phyloP scores from a whole-genome alignment of 768 basidiomycete species.

The Hygrocybe coccinea region DNA sequence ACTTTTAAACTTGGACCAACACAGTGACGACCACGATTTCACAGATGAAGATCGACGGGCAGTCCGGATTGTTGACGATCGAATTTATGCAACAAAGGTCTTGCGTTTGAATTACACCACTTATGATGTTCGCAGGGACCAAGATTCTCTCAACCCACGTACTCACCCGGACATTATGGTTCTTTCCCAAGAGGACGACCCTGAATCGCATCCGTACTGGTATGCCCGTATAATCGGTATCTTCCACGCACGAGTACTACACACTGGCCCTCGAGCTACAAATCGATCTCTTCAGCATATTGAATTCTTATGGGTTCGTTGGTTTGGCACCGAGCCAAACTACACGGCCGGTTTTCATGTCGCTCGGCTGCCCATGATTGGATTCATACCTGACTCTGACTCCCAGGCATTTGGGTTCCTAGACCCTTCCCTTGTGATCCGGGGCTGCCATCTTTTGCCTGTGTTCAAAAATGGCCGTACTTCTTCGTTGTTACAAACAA shows the following conservation, averaged over 20 bases:
- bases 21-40: conserved; percentile 16
- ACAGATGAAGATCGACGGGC: conserved; percentile 14
- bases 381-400: conserved; percentile 30
- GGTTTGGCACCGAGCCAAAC: not conserved
- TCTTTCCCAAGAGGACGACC: too few species aligned
- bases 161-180: too few species aligned
- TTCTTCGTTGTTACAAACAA: conserved; percentile 1
- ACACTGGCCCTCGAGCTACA: too few species aligned
- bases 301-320: too few species aligned
- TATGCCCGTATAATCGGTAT: too few species aligned
- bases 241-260: too few species aligned
- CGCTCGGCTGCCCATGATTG: conserved; percentile 26
- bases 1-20: conserved; percentile 12
- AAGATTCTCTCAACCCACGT: conserved; percentile 39
- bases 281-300: too few species aligned
- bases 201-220: too few species aligned
- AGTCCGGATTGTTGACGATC: conserved; percentile 21
- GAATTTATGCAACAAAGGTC: conserved; percentile 27
- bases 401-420: conserved; percentile 42
- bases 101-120: conserved; percentile 40
- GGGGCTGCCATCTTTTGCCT: conserved; percentile 40
- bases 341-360: conserved; percentile 11
- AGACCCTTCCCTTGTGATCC: conserved; percentile 38
- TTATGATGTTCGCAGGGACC: conserved; percentile 38
- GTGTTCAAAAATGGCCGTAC: conserved; percentile 26